Evolutionary conservation across 768 basidiomycete genomes (phyloP).

Genomic region (Collybia mongolica): DNA sequence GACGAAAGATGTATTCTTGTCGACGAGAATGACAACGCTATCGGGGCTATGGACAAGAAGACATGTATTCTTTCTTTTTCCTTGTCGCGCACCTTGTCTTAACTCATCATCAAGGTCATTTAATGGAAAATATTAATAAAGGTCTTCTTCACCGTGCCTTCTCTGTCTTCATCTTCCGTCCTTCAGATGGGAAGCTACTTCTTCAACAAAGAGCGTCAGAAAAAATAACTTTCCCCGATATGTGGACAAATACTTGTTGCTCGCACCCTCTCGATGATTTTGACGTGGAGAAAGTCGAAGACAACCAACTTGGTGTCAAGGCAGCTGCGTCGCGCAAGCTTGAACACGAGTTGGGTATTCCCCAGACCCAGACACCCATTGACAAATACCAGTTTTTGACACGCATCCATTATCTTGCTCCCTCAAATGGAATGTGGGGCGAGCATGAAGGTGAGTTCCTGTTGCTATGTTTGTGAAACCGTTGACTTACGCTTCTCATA

Average conservation of each 20-base stretch:
- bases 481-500: conserved; percentile 27
- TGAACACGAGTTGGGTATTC: conserved; percentile 95
- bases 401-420: conserved; percentile 95
- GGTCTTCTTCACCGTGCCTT: conserved; percentile 97
- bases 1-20: conserved; percentile 93
- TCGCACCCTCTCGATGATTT: conserved; percentile 95
- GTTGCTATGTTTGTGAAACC: not conserved
- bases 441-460: conserved; percentile 86
- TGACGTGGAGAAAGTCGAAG: conserved; percentile 75
- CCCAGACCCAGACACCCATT: conserved; percentile 67
- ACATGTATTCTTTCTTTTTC: conserved; percentile 62
- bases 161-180: conserved; percentile 95
- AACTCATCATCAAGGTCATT: conserved; percentile 61
- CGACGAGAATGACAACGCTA: conserved; percentile 80
- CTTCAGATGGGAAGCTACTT: conserved; percentile 88
- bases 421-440: conserved; percentile 91
- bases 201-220: conserved; percentile 95
- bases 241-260: conserved; percentile 99
- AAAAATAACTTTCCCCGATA: conserved; percentile 98
- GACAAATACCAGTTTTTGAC: conserved; percentile 94
- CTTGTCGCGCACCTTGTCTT: conserved; percentile 2
- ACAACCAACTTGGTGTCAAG: conserved; percentile 79
- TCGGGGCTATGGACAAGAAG: conserved; percentile 93
- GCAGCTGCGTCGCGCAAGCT: conserved; percentile 94
- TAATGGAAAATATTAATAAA: conserved; percentile 95